Evolutionary conservation across 108 stramenopile species (phyloP).

Genomic region (Skeletonema costatum): DNA sequence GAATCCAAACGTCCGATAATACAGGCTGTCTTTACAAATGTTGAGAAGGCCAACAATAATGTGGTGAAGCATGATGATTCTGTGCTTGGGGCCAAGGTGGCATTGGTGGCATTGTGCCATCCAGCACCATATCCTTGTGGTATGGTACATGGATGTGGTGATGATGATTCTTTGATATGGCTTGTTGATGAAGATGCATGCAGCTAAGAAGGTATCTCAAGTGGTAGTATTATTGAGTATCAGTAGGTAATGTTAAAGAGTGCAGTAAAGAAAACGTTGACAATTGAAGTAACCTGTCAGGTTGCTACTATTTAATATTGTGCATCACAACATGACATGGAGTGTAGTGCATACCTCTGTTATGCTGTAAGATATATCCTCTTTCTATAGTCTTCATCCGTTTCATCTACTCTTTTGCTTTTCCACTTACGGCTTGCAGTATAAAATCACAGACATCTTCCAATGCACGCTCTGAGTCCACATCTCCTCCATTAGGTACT

Average conservation of each 20-base stretch:
- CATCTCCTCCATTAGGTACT: constrained; percentile 49
- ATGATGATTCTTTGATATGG: constrained; percentile 57
- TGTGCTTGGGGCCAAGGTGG: constrained; percentile 1
- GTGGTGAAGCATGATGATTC: neutral
- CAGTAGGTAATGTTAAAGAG: neutral
- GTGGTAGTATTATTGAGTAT: no score
- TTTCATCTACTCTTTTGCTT: neutral
- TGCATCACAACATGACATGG: neutral
- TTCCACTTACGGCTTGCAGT: constrained; percentile 8
- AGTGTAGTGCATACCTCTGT: neutral
- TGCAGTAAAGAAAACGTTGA: neutral
- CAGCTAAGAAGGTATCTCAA: no score
- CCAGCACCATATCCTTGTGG: constrained; percentile 77
- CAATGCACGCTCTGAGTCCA: constrained; percentile 32
- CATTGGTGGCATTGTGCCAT: constrained; percentile 36
- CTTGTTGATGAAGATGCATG: constrained; percentile 77
- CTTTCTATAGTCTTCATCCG: neutral
- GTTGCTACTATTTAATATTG: no score
- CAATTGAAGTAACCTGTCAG: neutral
- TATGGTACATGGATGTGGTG: constrained; percentile 51
- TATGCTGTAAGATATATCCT: neutral
- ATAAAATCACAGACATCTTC: constrained; percentile 39
- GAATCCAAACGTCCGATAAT: constrained; percentile 71
- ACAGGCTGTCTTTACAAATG: constrained; percentile 45
- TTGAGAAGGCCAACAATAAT: neutral